phyloP scores from a whole-genome alignment of 371 early-diverging fungal genomes.

The Circinella umbellata region DNA sequence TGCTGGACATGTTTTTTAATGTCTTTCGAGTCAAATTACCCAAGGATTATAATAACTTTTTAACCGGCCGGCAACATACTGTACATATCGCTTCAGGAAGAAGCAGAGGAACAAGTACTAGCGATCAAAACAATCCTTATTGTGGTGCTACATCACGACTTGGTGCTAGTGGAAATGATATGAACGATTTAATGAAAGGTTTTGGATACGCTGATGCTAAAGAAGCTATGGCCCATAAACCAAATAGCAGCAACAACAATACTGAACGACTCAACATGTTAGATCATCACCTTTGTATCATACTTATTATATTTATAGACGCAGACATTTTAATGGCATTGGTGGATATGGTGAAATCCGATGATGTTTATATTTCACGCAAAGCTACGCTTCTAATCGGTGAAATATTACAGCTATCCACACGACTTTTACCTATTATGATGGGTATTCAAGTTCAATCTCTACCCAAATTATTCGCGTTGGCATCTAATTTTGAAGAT shows the following conservation, averaged over 20 bases:
- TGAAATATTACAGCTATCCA: conserved; percentile 78
- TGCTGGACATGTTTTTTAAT: conserved; percentile 80
- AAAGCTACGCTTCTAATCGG: conserved; percentile 77
- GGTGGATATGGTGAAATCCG: conserved; percentile 56
- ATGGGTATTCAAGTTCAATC: conserved; percentile 70
- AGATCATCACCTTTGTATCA: conserved; percentile 73
- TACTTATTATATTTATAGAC: conserved; percentile 79
- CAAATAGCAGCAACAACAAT: conserved; percentile 31
- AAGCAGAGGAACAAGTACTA: conserved; percentile 14
- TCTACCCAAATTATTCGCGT: conserved; percentile 73
- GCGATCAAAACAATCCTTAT: conserved; percentile 9
- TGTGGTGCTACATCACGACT: conserved; percentile 20
- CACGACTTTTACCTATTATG: conserved; percentile 64
- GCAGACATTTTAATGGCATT: conserved; percentile 77
- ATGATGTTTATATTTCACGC: conserved; percentile 56
- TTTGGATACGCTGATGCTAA: conserved; percentile 7
- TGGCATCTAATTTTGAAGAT: conserved; percentile 81
- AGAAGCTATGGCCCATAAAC: not conserved
- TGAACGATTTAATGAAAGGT: conserved; percentile 30
- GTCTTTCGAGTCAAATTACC: conserved; percentile 76
- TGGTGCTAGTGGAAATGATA: conserved; percentile 24
- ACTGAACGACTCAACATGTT: conserved; percentile 63
- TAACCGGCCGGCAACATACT: conserved; percentile 53
- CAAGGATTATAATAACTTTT: conserved; percentile 63
- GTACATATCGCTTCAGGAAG: conserved; percentile 42